Conservation (phyloP, 2,329 filamentous ascomycete species). For the Pseudogymnoascus sp. region DNA sequence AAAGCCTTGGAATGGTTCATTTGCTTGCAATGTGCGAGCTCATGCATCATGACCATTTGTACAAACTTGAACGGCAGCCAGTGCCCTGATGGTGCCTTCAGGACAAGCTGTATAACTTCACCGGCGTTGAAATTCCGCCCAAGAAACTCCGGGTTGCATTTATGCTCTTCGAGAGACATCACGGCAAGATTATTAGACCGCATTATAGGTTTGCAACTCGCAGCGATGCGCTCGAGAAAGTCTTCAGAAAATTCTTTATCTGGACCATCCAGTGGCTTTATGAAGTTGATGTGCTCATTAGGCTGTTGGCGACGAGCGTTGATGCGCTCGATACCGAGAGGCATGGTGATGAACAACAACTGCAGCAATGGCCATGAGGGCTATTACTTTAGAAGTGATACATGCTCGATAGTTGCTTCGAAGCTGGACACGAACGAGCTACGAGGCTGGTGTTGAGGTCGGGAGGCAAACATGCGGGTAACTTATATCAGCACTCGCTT, state of each 20-base stretch:
- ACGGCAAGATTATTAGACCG: constrained; percentile 54
- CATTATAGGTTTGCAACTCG: constrained; percentile 70
- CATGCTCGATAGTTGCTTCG: background rate
- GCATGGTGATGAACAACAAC: constrained; percentile 43
- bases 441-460: background rate
- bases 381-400: background rate
- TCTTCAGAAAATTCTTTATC: constrained; percentile 56
- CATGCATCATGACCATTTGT: constrained; percentile 92
- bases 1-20: constrained; percentile 84
- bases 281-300: constrained; percentile 74
- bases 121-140: constrained; percentile 87
- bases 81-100: constrained; percentile 54
- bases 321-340: constrained; percentile 67
- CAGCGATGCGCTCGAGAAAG: constrained; percentile 68
- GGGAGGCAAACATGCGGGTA: background rate
- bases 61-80: constrained; percentile 81
- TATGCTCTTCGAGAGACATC: constrained; percentile 70
- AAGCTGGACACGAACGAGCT: background rate
- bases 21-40: constrained; percentile 74
- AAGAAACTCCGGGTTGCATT: constrained; percentile 76
- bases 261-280: constrained; percentile 64
- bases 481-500: constrained; percentile 7
- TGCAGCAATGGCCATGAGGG: background rate
- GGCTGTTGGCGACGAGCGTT: constrained; percentile 68
- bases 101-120: constrained; percentile 76